Base-by-base conservation (phyloP, 192 early-diverging fungal genomes). In the Podochytrium sp. region DNA sequence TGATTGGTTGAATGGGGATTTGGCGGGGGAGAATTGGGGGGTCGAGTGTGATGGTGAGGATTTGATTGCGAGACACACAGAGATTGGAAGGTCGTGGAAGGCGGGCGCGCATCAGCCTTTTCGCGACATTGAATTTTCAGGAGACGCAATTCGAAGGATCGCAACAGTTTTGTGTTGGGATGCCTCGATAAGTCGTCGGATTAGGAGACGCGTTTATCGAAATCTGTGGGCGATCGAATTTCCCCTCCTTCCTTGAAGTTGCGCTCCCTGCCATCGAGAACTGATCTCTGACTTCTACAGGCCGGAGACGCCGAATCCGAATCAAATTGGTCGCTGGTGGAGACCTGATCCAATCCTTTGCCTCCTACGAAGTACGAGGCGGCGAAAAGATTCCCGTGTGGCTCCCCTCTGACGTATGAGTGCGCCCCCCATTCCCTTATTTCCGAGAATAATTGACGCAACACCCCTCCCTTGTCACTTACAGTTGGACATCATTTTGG, bases 311-410 rank as follows among this genome's bases (percentile, higher is more conserved):
- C 49, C 81, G 83, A 29, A 92, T 97, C 64, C 88, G 90, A 62
- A 92, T 98, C 49, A 91, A 98, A 88, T 84, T 99, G 30, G 84
- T 99, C 53, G 95, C 98, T 32, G 98, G 98, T 55, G 95, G 96
- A 38, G 98, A 99, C 75, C 81, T 99, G 33, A 98, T 99, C 38
- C 91, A 96, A 75, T 96, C 95, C 4, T 97, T 99, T 84, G 94
- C 93, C 10, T 61, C 52, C 7, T 67, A 69, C 37, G 66, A 68
- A 65, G 66, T 70, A 4, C 20, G 55, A 27, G 42, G 70, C 41
- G 75, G 75, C 12, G 57, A 47, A 40, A 76, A 76, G 66, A 68
- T 62, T 23, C 75, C 75, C 16, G 65, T 76, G 30, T 76, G 75
- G 75, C 57, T 70, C 27, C 57, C 65, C 18, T 43, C 87, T 32